phyloP scores from a whole-genome alignment of 2,329 filamentous ascomycete genomes.

The Trichoderma gracile region DNA sequence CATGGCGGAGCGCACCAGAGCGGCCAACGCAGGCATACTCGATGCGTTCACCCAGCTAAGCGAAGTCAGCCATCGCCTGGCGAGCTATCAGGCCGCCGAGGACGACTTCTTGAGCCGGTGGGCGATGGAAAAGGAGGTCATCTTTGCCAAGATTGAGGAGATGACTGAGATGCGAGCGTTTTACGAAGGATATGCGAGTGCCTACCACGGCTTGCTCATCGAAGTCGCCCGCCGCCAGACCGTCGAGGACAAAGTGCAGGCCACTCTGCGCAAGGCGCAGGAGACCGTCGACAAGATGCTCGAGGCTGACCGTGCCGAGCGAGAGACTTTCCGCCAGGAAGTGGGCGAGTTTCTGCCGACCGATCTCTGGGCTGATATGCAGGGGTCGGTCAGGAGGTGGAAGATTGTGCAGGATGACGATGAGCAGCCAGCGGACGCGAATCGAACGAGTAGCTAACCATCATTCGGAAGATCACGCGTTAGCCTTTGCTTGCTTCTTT shows the following conservation, averaged over 20 bases:
- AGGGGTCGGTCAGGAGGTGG: conserved; percentile 57
- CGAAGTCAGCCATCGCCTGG: conserved; percentile 65
- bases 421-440: neutral
- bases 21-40: conserved; percentile 58
- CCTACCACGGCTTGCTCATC: conserved; percentile 81
- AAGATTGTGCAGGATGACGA: conserved; percentile 46
- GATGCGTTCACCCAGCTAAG: conserved; percentile 67
- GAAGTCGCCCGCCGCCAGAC: conserved; percentile 76
- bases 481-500: neutral
- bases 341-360: conserved; percentile 84
- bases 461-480: neutral
- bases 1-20: conserved; percentile 55
- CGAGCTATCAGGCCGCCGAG: conserved; percentile 64
- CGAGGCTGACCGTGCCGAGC: conserved; percentile 68
- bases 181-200: conserved; percentile 81
- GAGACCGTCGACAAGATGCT: conserved; percentile 74
- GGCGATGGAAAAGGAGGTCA: conserved; percentile 70
- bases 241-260: conserved; percentile 72
- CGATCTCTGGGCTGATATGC: conserved; percentile 82
- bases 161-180: conserved; percentile 77
- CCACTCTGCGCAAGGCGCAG: conserved; percentile 74
- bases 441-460: neutral
- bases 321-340: conserved; percentile 77
- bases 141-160: conserved; percentile 69
- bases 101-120: conserved; percentile 66